Evolutionary conservation across 257 asterid genomes (phyloP).

Genomic region (Scutellaria minor): DNA sequence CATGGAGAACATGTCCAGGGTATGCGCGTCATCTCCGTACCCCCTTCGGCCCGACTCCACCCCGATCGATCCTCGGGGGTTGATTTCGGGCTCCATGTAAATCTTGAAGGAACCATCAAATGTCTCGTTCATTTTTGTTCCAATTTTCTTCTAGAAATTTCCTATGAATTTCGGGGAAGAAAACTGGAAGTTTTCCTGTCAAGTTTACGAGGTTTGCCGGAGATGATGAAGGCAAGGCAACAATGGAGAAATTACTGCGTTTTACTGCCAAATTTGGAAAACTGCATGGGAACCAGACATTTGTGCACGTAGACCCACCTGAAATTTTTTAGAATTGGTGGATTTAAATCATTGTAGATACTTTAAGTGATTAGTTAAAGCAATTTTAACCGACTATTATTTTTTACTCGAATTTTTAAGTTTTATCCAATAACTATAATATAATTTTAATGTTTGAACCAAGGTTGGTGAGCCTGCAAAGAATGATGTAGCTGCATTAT

Average conservation of each 20-base stretch:
- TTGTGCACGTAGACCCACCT: conserved; percentile 30
- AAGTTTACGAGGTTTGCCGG: conserved; percentile 7
- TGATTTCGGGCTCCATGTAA: conserved; percentile 34
- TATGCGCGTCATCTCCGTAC: conserved; percentile 33
- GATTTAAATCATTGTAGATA: conserved; percentile 5
- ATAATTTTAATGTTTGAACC: too few species aligned
- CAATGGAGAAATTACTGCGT: neutral
- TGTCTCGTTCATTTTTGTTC: conserved; percentile 29
- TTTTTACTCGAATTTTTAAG: too few species aligned
- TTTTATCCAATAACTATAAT: too few species aligned
- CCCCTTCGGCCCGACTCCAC: conserved; percentile 21
- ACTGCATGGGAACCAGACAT: conserved; percentile 21
- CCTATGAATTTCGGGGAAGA: conserved; percentile 11
- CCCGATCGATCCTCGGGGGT: neutral
- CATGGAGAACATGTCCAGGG: conserved; percentile 37
- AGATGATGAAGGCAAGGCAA: neutral
- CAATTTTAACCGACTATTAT: too few species aligned
- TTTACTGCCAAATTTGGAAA: conserved; percentile 1
- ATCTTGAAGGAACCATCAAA: conserved; percentile 51
- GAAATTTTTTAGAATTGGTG: neutral
- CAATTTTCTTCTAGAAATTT: conserved; percentile 32
- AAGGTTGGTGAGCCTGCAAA: neutral
- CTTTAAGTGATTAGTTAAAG: too few species aligned
- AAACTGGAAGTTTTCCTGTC: conserved; percentile 11
- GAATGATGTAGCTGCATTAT: conserved; percentile 27